Base-by-base conservation (phyloP, 2,329 filamentous ascomycete species). In the Neoarthrinium moseri region DNA sequence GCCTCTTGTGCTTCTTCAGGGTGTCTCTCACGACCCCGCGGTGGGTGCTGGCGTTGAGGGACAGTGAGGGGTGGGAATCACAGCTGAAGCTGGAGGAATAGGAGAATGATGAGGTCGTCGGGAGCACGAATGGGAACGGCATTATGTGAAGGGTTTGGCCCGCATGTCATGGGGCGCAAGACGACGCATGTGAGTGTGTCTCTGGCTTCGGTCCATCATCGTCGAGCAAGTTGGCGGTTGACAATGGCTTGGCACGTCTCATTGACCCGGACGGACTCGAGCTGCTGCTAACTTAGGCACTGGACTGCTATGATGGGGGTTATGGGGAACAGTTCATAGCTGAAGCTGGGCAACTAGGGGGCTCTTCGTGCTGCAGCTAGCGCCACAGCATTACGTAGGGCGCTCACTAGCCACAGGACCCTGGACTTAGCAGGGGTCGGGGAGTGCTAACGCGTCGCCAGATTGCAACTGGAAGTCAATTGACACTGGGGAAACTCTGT, bases 101-200 rank as follows among this genome's bases (percentile, higher is more conserved):
- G 43, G 88, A 85, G 61, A 95, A 86, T 44, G 86, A 81, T 26
- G 91, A 95, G 5, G 92, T 96, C 1, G 92, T 97, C 2, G 94
- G 91, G 24, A 97, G 81, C 10, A 81, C 72, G 61, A 96, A 96
- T 11, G 88, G 87, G 63, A 89, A 97, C 24, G 92, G 91, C 94
- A 97, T 97, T 33, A 58, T 70, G 55, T 33, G n/a, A 17, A 26
- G 2, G 22, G 13, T 17, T 6, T 33, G 15, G 5, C 12, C 18
- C n/a, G 17, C 26, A 15, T 33, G 6, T 17, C 21, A 17, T n/a
- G 12, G 11, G 20, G 15, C 6, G 17, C 26, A 18, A 24, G 12
- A 4, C 7, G n/a, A 27, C 23, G 30, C 15, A 13, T 20, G 22
- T 34, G 21, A 36, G 8, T 20, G 4, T 35, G 22, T 35, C 18